A percentile compares a stretch with the other conserved stretches of the same genome.
These are phyloP conservation scores for Alternaria brassicicola DNA, from an alignment of 2,329 filamentous ascomycete genomes.

Conservation along the genomic window DNA sequence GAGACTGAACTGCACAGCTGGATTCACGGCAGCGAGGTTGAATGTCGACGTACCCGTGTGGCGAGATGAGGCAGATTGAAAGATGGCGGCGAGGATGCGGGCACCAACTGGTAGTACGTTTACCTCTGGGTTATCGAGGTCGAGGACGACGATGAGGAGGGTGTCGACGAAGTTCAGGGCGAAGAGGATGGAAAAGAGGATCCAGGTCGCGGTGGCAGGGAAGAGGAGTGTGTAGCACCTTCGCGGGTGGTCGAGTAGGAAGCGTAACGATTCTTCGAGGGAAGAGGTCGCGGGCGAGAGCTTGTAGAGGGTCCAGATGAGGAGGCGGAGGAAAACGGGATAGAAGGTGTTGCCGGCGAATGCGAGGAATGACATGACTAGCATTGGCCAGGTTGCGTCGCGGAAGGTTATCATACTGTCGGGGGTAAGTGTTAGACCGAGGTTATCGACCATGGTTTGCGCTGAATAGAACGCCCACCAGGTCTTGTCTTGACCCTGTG, in stretches of 20 bases:
- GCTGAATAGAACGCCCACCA: slow-evolving; percentile 83
- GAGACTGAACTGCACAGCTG: slow-evolving; percentile 91
- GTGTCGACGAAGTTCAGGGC: slow-evolving; percentile 83
- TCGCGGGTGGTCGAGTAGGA: slow-evolving; percentile 91
- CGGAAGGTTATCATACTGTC: slow-evolving; percentile 94
- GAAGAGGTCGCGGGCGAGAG: slow-evolving; percentile 68
- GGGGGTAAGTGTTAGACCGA: slow-evolving; percentile 88
- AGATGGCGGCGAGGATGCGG: slow-evolving; percentile 82
- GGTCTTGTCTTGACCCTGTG: slow-evolving; percentile 51
- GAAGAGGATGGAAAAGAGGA: slow-evolving; percentile 86
- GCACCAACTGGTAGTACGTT: slow-evolving; percentile 71
- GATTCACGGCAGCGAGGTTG: slow-evolving; percentile 77
- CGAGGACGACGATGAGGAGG: slow-evolving; percentile 88
- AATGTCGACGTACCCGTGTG: slow-evolving; percentile 90
- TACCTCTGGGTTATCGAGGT: slow-evolving; percentile 76
- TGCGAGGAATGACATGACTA: slow-evolving; percentile 83
- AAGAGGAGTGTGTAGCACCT: slow-evolving; percentile 96
- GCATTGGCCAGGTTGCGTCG: slow-evolving; percentile 73
- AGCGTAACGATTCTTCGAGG: slow-evolving; percentile 86
- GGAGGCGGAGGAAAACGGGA: slow-evolving; percentile 90
- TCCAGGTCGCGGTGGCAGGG: slow-evolving; percentile 89
- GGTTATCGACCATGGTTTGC: slow-evolving; percentile 87
- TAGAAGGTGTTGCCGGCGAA: slow-evolving; percentile 96
- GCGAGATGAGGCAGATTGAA: slow-evolving; percentile 86
- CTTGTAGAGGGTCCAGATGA: slow-evolving; percentile 82